Evolutionary conservation across 129 eudicot genomes (phyloP).

Genomic region (Kitagawia praeruptora): DNA sequence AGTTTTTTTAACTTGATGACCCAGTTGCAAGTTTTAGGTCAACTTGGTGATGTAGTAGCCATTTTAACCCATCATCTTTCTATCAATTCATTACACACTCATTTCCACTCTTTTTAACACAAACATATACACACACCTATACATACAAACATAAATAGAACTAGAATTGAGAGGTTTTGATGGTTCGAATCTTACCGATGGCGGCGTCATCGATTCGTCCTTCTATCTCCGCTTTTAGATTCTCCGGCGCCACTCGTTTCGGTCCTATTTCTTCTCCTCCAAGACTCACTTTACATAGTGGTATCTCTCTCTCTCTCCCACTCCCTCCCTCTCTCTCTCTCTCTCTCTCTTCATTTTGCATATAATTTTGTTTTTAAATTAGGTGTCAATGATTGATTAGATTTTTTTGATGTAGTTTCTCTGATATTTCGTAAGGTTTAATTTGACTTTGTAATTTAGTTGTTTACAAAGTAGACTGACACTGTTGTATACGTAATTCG

Average conservation of each 20-base stretch:
- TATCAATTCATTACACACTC: background rate
- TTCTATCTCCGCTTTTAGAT: slow-evolving; percentile 41
- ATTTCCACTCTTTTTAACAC: no score
- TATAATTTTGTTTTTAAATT: no score
- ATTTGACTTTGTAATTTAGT: no score
- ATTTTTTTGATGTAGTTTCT: background rate
- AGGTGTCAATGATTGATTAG: background rate
- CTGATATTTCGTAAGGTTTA: background rate
- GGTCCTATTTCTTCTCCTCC: slow-evolving; percentile 23
- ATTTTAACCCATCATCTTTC: background rate
- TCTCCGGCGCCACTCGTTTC: slow-evolving; percentile 25
- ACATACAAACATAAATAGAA: background rate
- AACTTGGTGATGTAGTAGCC: no score
- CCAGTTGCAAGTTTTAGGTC: no score
- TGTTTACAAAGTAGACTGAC: no score
- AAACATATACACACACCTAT: background rate
- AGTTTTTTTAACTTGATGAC: no score
- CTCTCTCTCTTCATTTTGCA: no score
- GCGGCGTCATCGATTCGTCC: slow-evolving; percentile 72
- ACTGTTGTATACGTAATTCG: no score
- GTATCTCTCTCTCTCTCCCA: background rate
- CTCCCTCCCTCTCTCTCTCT: no score
- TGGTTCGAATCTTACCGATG: slow-evolving; percentile 81
- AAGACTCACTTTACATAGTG: slow-evolving; percentile 24
- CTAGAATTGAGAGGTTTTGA: slow-evolving; percentile 2